Evolutionary conservation across 2,329 filamentous ascomycete species (phyloP), one percentile per base, ranked within the genome.

Genomic region (Dactylellina drechsleri): DNA sequence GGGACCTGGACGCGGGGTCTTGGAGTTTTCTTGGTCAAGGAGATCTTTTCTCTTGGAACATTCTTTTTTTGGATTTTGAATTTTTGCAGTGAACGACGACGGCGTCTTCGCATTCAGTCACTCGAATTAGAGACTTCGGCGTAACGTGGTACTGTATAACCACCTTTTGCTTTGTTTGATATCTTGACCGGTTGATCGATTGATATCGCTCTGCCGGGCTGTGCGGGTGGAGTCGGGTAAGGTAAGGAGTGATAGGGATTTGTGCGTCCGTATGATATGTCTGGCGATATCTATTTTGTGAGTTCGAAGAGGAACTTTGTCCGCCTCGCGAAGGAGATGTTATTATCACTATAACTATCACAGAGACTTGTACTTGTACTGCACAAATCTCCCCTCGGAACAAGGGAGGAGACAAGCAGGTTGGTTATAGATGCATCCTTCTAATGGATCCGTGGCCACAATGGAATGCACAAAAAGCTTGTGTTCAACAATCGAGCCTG

Each of bases 391-490:
- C 31, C 10, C 31, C 5, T 47, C 43, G 15, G 43, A 47, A 47
- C 40, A 60, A 26, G 16, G 13, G 53, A 58, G 50, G 45, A 54
- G 59, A 16, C 61, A 52, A 56, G 64, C 56, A 60, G 61, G 61
- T 61, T 52, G 68, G 68, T 73, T 74, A 74, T 74, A 74, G 70
- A 74, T 62, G 57, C 50, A 62, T 57, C 61, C 31, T 49, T 20
- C 67, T 70, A 70, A 36, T 36, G 65, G 54, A 59, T 73, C 54
- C 60, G 43, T 59, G 59, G 54, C 68, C 61, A 56, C 61, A 52
- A 45, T n/a, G 16, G 57, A 62, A 67, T 74, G 70, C 70, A 58
- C 45, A 50, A 74, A 74, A 74, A 74, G 70, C 70, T 74, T 74
- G 70, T 74, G 70, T 74, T 74, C 62, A 74, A 74, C 70, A 57